phyloP scores from a whole-genome alignment of 768 basidiomycete genomes.

The Exsudoporus frostii region DNA sequence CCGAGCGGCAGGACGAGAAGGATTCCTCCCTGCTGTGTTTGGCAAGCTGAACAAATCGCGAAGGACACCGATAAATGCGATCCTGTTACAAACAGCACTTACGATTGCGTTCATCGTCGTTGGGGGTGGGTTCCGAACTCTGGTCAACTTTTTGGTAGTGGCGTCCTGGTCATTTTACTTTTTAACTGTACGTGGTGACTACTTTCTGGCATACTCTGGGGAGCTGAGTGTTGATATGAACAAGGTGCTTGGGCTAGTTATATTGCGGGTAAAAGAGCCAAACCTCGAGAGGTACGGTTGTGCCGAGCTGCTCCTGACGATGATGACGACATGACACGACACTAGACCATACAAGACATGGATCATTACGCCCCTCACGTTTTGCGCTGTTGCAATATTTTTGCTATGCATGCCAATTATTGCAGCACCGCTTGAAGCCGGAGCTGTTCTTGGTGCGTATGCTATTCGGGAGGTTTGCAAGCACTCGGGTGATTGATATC shows the following conservation, averaged over 20 bases:
- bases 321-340: conserved; percentile 1
- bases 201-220: not conserved
- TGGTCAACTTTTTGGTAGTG: conserved; percentile 88
- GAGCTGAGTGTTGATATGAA: conserved; percentile 1
- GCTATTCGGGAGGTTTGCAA: not conserved
- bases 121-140: conserved; percentile 84
- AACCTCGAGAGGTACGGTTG: conserved; percentile 65
- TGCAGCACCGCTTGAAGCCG: conserved; percentile 85
- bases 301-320: not conserved
- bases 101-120: conserved; percentile 77
- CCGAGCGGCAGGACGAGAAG: conserved; percentile 84
- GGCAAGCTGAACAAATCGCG: conserved; percentile 70
- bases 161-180: conserved; percentile 88
- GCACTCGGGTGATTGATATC: not conserved
- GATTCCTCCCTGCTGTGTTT: conserved; percentile 83
- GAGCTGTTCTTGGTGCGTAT: conserved; percentile 76
- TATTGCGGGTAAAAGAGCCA: conserved; percentile 89
- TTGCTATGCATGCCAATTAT: conserved; percentile 92
- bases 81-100: conserved; percentile 71
- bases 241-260: conserved; percentile 83
- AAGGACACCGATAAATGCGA: conserved; percentile 86
- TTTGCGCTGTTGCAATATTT: conserved; percentile 63
- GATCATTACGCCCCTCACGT: conserved; percentile 85
- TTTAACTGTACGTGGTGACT: conserved; percentile 56
- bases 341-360: conserved; percentile 89